A percentile compares a stretch with the other conserved stretches of the same genome.
These are phyloP conservation scores for Cordyceps cicadae DNA, from an alignment of 2,329 filamentous ascomycete genomes.

Conservation along the genomic window DNA sequence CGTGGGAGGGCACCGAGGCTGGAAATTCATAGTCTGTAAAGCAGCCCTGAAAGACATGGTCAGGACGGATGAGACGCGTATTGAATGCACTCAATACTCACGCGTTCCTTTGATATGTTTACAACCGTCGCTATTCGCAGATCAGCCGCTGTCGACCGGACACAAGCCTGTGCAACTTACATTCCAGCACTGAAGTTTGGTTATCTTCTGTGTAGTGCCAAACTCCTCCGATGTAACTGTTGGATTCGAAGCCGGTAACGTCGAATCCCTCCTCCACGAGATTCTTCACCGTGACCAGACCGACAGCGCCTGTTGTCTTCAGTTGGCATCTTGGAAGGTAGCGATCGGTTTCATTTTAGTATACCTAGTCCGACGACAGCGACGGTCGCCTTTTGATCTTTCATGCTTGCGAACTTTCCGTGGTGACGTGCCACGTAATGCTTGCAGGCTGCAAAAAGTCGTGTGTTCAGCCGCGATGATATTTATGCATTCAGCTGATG, in stretches of 20 bases:
- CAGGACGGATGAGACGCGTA: background rate
- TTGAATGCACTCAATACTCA: constrained; percentile 15
- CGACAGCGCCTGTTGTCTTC: background rate
- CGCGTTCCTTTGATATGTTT: constrained; percentile 25
- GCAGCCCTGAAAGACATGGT: constrained; percentile 18
- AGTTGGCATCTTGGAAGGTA: background rate
- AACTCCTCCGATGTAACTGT: constrained; percentile 32
- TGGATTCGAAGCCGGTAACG: constrained; percentile 34
- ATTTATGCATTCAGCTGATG: background rate
- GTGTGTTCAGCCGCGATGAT: background rate
- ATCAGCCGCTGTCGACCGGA: background rate
- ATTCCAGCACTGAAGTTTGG: constrained; percentile 29
- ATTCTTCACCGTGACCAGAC: constrained; percentile 16
- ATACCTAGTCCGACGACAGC: constrained; percentile 1
- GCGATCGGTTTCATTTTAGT: background rate
- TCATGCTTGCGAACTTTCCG: background rate
- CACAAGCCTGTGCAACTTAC: constrained; percentile 15
- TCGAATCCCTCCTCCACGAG: constrained; percentile 36
- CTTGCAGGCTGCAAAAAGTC: background rate
- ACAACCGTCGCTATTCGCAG: constrained; percentile 19
- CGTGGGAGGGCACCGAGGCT: constrained; percentile 19
- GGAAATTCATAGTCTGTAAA: constrained; percentile 30
- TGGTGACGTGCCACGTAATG: background rate
- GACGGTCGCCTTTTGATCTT: background rate
- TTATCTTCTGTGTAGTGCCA: constrained; percentile 34